Percentiles rank a stretch among this genome's conserved stretches.
These are phyloP conservation scores for Rhododendron molle DNA, from an alignment of 148 eudicot genomes.

Conservation along the genomic window DNA sequence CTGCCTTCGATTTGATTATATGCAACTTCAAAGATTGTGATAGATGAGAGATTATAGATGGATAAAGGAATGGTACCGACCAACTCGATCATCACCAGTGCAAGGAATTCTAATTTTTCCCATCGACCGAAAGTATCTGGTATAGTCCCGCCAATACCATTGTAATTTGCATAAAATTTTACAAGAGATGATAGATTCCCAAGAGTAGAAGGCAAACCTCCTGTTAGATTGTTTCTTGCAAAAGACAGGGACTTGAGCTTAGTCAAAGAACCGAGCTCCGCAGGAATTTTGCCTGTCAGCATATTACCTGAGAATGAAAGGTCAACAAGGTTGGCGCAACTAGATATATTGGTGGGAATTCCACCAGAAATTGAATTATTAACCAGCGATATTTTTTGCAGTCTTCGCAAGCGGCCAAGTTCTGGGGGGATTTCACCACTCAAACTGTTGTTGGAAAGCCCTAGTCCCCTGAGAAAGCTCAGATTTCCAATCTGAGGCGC, in stretches of 20 bases:
- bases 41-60: neutral
- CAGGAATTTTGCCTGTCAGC: neutral
- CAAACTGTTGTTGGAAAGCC: neutral
- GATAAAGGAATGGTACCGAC: neutral
- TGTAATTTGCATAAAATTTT: neutral
- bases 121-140: neutral
- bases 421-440: neutral
- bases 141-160: neutral
- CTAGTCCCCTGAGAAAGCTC: neutral
- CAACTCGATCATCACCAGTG: neutral
- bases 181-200: neutral
- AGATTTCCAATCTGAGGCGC: neutral
- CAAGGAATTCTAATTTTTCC: neutral
- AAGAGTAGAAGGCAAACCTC: no score
- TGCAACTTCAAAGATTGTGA: neutral
- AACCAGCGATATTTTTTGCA: accelerated
- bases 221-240: no score
- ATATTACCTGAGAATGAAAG: neutral
- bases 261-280: neutral
- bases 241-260: neutral
- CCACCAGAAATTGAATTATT: neutral
- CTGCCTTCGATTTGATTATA: neutral
- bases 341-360: neutral
- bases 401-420: neutral
- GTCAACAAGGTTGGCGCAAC: neutral